phyloP scores from a whole-genome alignment of 129 eudicot species.

The Dittrichia graveolens region DNA sequence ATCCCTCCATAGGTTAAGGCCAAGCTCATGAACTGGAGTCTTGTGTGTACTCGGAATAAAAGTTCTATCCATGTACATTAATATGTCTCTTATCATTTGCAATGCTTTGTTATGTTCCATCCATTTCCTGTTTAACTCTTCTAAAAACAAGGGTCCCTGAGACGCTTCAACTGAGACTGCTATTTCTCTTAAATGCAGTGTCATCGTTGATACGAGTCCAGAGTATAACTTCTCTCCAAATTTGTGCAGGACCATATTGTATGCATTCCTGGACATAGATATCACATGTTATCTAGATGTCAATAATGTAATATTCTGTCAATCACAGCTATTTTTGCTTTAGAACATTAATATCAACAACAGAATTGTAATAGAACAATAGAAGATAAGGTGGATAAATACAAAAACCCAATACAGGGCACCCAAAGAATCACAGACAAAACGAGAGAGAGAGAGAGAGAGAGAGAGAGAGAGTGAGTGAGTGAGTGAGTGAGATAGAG shows the following conservation, averaged over 20 bases:
- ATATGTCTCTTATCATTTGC: constrained; percentile 70
- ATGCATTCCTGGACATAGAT: constrained; percentile 52
- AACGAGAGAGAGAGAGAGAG: too few species aligned
- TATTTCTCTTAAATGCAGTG: constrained; percentile 55
- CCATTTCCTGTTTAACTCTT: constrained; percentile 69
- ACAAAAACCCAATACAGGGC: too few species aligned
- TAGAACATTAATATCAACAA: neutral
- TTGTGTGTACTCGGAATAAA: constrained; percentile 66
- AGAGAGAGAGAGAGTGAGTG: too few species aligned
- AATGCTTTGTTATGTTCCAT: constrained; percentile 67
- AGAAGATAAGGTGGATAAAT: neutral
- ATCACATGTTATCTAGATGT: neutral
- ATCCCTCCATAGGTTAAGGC: constrained; percentile 69
- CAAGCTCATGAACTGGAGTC: constrained; percentile 69
- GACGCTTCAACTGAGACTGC: constrained; percentile 54
- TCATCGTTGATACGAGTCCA: constrained; percentile 66
- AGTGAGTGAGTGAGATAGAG: too few species aligned
- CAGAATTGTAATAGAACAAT: neutral
- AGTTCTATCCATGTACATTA: constrained; percentile 79
- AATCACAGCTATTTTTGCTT: too few species aligned
- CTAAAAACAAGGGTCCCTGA: constrained; percentile 58
- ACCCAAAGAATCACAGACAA: too few species aligned
- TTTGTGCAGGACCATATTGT: constrained; percentile 74
- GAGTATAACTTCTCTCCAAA: constrained; percentile 64
- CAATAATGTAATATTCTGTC: neutral